These are phyloP conservation scores for Neopestalotiopsis sp. DNA, from an alignment of 2,329 filamentous ascomycete species.

Conservation along the genomic window DNA sequence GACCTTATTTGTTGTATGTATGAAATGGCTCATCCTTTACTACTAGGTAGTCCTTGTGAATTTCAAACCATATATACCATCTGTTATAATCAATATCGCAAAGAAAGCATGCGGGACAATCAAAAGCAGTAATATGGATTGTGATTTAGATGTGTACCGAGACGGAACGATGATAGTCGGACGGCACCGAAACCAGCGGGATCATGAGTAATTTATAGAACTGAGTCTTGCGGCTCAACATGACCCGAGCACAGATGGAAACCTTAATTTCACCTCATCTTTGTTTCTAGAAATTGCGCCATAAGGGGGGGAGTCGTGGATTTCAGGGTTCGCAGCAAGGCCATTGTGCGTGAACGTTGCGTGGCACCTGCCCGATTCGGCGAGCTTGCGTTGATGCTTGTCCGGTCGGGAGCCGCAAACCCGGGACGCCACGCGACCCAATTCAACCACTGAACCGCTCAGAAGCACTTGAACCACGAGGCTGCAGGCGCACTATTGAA, in stretches of 20 bases:
- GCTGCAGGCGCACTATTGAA: background rate
- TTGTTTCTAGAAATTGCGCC: background rate
- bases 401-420: background rate
- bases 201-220: background rate
- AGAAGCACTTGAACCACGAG: too few relatives aligned
- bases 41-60: background rate
- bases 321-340: background rate
- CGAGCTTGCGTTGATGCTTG: constrained; percentile 2
- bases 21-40: background rate
- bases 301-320: background rate
- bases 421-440: background rate
- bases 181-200: background rate
- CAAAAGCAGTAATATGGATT: background rate
- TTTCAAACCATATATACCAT: background rate
- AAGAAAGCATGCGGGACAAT: background rate
- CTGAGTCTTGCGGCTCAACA: background rate
- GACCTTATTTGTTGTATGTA: background rate
- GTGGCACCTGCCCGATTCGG: constrained; percentile 18
- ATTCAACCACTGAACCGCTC: too few relatives aligned
- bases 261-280: constrained; percentile 16
- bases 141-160: background rate
- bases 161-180: background rate
- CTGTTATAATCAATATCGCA: background rate
- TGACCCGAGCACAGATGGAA: background rate
- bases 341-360: constrained; percentile 5